Evolutionary conservation across 2,329 filamentous ascomycete species (phyloP), one percentile per base, ranked within the genome.

Genomic region (Diaporthe sp.): DNA sequence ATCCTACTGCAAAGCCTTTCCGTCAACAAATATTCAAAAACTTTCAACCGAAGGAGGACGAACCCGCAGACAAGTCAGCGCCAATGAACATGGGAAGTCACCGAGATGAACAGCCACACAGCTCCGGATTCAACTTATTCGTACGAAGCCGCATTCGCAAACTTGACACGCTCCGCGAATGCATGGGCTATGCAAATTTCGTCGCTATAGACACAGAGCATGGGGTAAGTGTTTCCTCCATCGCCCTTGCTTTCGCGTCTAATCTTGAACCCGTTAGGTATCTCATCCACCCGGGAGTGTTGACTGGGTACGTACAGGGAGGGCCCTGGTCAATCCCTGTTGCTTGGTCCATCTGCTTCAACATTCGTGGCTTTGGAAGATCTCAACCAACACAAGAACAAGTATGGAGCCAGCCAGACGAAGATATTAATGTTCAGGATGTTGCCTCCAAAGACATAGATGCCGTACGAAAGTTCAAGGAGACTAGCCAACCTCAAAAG

Each of bases 201-300:
- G 4, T 64, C 17, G 60, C 60, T 9, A 64, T 64, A 25, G 60
- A 64, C 17, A 64, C 60, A 19, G 60, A 64, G 60, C 60, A 64
- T 33, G 40, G 10, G 17, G 4, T 15, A 1, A 12, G 4, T 4
- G 17, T 64, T 13, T 64, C 60, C 22, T 64, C 60, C 2, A 47
- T 64, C 25, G 60, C 40, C 17, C 60, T 64, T 47, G 60, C 60
- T 22, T 64, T 47, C 9, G 60, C 40, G 3, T 30, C 60, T 0
- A 13, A 13, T 0, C 40, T 64, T 2, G 17, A 33, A 30, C 60
- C 60, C 17, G 17, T 33, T 30, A 22, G 9, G 1, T 28, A 33
- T 64, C 38, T 25, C 3, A 33, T 7, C 15, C 25, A 45, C 3
- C 60, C 60, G 13, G 25, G 25, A 47, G 28, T 8, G 40, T 22